A percentile compares a stretch with the other conserved stretches of the same genome.
Conservation (phyloP, 1,284 basidiomycete genomes). For the Leccinum griseonigrum region DNA sequence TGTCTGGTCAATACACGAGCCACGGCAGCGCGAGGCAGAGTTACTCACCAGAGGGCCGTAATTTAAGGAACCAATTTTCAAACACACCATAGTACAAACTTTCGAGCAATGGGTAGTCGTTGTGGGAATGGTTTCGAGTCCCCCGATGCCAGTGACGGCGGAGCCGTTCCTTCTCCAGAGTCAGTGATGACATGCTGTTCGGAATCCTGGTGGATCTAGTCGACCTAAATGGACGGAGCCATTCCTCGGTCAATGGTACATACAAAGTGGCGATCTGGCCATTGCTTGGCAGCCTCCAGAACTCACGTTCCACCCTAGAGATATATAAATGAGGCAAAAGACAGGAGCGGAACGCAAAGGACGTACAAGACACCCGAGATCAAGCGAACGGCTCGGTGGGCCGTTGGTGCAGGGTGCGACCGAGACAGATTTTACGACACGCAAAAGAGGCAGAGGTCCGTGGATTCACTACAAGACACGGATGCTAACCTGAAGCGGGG, state of each 20-base stretch:
- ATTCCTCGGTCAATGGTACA: constrained; percentile 26
- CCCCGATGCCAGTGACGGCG: constrained; percentile 27
- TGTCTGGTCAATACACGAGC: constrained; percentile 8
- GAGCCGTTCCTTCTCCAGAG: constrained; percentile 27
- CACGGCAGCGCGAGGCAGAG: neutral
- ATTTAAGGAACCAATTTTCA: constrained; percentile 64
- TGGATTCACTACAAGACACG: constrained; percentile 43
- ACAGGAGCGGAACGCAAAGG: neutral
- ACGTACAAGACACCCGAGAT: constrained; percentile 71
- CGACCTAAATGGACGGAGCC: constrained; percentile 45
- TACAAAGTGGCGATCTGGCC: constrained; percentile 66
- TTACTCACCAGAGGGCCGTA: constrained; percentile 50
- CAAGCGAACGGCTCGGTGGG: constrained; percentile 51
- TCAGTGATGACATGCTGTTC: constrained; percentile 38
- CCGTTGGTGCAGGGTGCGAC: constrained; percentile 50
- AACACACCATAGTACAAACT: constrained; percentile 62
- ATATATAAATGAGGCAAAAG: constrained; percentile 1
- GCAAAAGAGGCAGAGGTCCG: constrained; percentile 55
- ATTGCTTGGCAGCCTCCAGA: constrained; percentile 68
- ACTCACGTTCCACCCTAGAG: constrained; percentile 66
- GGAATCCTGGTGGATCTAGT: constrained; percentile 45
- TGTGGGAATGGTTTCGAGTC: constrained; percentile 38
- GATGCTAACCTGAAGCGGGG: constrained; percentile 5
- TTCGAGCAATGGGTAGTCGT: constrained; percentile 61
- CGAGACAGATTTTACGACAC: constrained; percentile 50